A percentile compares a stretch with the other conserved stretches of the same genome.
Evolutionary conservation across 306 rosid species (phyloP).

Genomic region (Dryas drummondii): DNA sequence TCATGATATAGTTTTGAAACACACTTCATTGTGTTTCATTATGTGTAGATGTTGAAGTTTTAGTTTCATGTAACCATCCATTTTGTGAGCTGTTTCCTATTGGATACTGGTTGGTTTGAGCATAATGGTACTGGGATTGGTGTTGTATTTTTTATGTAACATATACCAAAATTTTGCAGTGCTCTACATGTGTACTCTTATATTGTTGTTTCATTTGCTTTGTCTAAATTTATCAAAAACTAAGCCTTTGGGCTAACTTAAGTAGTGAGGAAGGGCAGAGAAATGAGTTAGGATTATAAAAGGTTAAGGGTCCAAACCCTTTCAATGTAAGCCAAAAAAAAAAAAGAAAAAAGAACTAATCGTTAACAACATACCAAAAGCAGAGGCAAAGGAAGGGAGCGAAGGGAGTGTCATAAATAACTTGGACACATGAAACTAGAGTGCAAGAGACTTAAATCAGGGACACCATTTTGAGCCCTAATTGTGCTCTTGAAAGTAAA

Average conservation of each 20-base stretch:
- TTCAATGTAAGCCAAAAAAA: no score
- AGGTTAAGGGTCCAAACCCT: no score
- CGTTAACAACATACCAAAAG: background rate
- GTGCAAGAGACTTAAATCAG: background rate
- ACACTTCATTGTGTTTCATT: background rate
- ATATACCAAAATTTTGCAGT: background rate
- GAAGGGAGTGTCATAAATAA: background rate
- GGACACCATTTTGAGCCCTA: background rate
- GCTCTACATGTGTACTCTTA: no score
- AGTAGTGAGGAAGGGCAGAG: no score
- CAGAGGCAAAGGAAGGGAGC: background rate
- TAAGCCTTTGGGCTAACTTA: no score
- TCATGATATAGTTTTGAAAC: background rate
- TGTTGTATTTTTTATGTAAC: background rate
- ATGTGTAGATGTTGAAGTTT: conserved; percentile 1
- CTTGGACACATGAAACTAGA: background rate
- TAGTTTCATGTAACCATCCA: background rate
- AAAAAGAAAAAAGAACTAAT: no score
- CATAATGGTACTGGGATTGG: background rate
- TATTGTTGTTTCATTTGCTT: no score
- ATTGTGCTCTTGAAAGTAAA: background rate
- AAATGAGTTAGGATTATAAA: no score
- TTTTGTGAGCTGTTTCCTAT: background rate
- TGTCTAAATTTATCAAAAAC: no score
- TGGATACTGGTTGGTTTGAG: background rate